Percentiles rank a stretch among this genome's conserved stretches.
Conservation (phyloP, 345 rosid species). For the Lumnitzera littorea region DNA sequence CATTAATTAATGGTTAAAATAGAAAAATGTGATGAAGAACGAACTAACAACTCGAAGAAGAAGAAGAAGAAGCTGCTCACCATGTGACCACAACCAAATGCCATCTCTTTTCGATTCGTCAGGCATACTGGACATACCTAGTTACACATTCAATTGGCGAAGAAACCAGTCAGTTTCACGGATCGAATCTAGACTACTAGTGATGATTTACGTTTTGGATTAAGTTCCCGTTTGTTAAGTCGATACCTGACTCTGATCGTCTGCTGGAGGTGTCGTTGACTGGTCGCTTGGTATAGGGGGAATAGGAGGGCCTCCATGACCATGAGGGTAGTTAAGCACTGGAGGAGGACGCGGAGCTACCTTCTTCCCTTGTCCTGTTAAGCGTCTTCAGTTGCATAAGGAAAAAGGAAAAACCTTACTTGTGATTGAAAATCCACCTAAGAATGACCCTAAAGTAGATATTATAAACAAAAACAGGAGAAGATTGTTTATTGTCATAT, state of each 20-base stretch:
- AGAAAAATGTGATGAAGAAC: too few relatives aligned
- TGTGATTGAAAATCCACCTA: too few relatives aligned
- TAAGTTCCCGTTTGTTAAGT: neutral
- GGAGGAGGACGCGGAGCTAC: slow-evolving; percentile 65
- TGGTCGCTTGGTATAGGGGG: slow-evolving; percentile 2
- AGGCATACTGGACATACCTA: slow-evolving; percentile 72
- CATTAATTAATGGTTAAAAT: too few relatives aligned
- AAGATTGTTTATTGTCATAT: slow-evolving; percentile 4
- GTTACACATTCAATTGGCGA: neutral
- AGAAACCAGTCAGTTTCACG: neutral
- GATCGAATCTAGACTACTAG: neutral
- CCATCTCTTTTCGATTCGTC: slow-evolving; percentile 45
- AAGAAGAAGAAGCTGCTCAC: slow-evolving; percentile 25
- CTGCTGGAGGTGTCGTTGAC: slow-evolving; percentile 9
- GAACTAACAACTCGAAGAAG: too few relatives aligned
- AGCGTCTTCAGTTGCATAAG: slow-evolving; percentile 26
- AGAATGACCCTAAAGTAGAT: neutral
- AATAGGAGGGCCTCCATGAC: slow-evolving; percentile 14
- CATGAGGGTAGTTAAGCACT: slow-evolving; percentile 22
- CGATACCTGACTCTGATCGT: slow-evolving; percentile 46
- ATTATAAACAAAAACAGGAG: neutral
- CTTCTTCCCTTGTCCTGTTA: slow-evolving; percentile 40
- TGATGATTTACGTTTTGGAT: too few relatives aligned
- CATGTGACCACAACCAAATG: slow-evolving; percentile 72
- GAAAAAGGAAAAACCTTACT: neutral